Evolutionary conservation across 345 rosid genomes (phyloP), one percentile per base, ranked within the genome.

Genomic region (Hypericum androsaemum): DNA sequence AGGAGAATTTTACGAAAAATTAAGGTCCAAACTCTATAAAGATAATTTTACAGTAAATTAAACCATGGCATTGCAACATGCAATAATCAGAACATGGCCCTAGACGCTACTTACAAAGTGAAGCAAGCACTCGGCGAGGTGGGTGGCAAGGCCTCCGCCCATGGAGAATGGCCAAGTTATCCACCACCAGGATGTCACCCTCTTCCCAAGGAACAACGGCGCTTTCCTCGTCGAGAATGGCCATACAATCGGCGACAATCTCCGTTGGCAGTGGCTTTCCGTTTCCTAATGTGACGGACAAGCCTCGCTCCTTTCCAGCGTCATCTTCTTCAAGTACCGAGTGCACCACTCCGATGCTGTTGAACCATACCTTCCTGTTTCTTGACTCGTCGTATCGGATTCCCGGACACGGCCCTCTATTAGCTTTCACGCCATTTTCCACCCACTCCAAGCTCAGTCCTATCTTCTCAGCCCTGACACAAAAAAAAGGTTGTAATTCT

Each of bases 321-420:
- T 88, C 50, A 84, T 1, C 96, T 89, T 84, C 92, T 65, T 84
- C 70, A 96, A 96, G 81, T 0, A 95, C 95, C 0, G 83, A 82
- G 53, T 82, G 82, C 6, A 89, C 95, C 15, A 92, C 89, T 47
- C 82, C 96, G 89, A 87, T 82, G 70, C 95, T 82, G 37, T 87
- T 87, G 68, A 87, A 84, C 96, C 98, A 90, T 7, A 78, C 74
- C 70, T 90, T 87, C 5, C 88, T 81, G 43, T 74, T 66, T 69
- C 89, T 76, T 1, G 74, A 68, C 56, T 75, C 6, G 56, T 90
- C 96, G 6, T 54, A 63, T 16, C 81, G 84, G 52, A 87, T 61
- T 5, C 81, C 98, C 2, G 95, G 92, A 8, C 87, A 77, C 7
- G 98, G 98, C 42, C 96, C 98, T 83, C 79, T 90, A 50, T 77